These are phyloP conservation scores for Ceratocystis colombiana DNA, from an alignment of 2,329 filamentous ascomycete genomes.

Conservation along the genomic window DNA sequence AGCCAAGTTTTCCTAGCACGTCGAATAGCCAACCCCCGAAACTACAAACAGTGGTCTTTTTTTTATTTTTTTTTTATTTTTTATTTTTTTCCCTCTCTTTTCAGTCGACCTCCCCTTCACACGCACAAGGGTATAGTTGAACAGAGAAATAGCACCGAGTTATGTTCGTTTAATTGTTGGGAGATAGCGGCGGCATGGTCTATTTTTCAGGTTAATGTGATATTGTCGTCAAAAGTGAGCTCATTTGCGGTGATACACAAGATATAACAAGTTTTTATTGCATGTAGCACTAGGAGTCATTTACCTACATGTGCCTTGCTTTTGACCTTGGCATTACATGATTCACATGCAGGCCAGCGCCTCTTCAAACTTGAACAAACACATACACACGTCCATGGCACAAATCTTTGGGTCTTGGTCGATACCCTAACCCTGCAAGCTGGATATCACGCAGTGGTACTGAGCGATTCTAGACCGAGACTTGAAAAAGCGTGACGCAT, in stretches of 20 bases:
- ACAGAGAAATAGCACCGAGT: no score
- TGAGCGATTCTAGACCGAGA: not conserved
- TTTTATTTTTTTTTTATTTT: no score
- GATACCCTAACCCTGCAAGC: not conserved
- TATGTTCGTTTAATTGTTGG: no score
- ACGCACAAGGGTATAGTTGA: no score
- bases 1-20: no score
- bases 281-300: not conserved
- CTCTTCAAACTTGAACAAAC: conserved; percentile 2
- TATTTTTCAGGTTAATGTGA: not conserved
- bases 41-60: no score
- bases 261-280: not conserved
- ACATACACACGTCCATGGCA: not conserved
- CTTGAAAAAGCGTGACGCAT: not conserved
- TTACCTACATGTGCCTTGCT: conserved; percentile 8
- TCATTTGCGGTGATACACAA: not conserved
- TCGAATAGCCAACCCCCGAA: no score
- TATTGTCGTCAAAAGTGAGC: not conserved
- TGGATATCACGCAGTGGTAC: not conserved
- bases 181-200: no score
- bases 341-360: conserved; percentile 3
- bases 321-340: conserved; percentile 3
- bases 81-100: no score
- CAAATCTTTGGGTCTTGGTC: not conserved
- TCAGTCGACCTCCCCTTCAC: no score